These are phyloP conservation scores for Ustilago bromivora DNA, from an alignment of 1,284 basidiomycete species.

Conservation along the genomic window DNA sequence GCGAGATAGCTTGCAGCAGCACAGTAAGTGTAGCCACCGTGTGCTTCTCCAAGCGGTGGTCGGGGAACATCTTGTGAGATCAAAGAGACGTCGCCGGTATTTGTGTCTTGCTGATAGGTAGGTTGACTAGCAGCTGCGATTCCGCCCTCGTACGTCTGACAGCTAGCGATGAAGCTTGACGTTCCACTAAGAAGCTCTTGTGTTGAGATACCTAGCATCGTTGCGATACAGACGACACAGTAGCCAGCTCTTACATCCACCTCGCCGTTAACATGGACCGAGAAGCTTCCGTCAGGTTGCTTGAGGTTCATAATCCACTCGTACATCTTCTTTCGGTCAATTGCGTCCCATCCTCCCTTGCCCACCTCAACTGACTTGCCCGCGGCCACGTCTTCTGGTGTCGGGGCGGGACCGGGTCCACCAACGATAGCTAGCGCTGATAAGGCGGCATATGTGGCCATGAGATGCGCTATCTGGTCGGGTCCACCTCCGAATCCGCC, in stretches of 20 bases:
- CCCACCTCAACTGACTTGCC: constrained; percentile 74
- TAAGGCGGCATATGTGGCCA: constrained; percentile 90
- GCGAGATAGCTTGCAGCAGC: constrained; percentile 86
- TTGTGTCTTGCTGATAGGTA: constrained; percentile 65
- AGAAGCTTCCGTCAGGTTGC: constrained; percentile 91
- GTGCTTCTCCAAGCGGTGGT: constrained; percentile 86
- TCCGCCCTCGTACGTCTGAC: constrained; percentile 98
- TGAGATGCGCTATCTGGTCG: constrained; percentile 85
- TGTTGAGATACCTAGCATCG: constrained; percentile 83
- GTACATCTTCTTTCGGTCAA: constrained; percentile 77
- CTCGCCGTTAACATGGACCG: constrained; percentile 87
- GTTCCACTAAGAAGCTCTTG: constrained; percentile 80
- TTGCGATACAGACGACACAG: constrained; percentile 79
- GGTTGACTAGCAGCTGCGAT: constrained; percentile 87
- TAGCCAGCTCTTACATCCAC: constrained; percentile 90
- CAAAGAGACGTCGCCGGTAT: constrained; percentile 27
- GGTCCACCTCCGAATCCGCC: constrained; percentile 95
- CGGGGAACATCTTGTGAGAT: constrained; percentile 70
- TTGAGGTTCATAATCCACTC: constrained; percentile 92
- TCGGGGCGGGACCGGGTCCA: constrained; percentile 71
- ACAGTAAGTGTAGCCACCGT: constrained; percentile 97
- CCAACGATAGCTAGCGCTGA: constrained; percentile 86
- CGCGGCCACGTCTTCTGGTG: constrained; percentile 36
- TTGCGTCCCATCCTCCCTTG: constrained; percentile 69
- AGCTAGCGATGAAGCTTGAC: constrained; percentile 75